Evolutionary conservation across 2,329 filamentous ascomycete genomes (phyloP), one percentile per base, ranked within the genome.

Genomic region (Thelonectria olida): DNA sequence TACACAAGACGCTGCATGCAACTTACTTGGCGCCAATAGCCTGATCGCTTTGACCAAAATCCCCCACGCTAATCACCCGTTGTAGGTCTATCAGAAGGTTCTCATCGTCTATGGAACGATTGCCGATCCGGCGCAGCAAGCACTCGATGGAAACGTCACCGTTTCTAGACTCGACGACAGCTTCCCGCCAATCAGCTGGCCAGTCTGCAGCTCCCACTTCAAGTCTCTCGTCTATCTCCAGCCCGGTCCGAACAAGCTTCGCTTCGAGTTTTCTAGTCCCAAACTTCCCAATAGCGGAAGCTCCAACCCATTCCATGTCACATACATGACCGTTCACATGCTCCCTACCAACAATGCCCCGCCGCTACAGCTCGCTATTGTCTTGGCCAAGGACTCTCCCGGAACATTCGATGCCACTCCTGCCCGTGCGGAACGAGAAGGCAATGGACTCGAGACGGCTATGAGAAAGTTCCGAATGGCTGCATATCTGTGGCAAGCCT

Each of bases 401-500:
- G 92, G 86, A 38, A 95, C 90, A 2, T 97, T 91, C 71, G 94
- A 98, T 79, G 89, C 92, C 4, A 85, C 89, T 15, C 93, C 93
- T 1, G 88, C 92, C 55, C 87, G 92, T 49, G 81, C 86, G 56
- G 88, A 92, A 75, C 88, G 85, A 67, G 94, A 97, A 81, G 94
- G 92, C 17, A 97, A 97, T 76, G 86, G 85, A 1, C 74, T 98
- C 34, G 90, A 94, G 10, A 88, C 87, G 7, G 96, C 96, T 0
- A 85, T 97, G 52, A 88, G 87, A 71, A 99, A 99, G 75, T 97
- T 96, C 75, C 88, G 94, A 65, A 97, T 97, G 91, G 91, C 93
- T 17, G 95, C 93, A 22, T 97, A 98, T 74, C 83, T 98, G 13
- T 98, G 96, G 94, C 96, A 99, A 75, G 93, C 94, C 7, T 98